Evolutionary conservation across 345 rosid species (phyloP).

Genomic region (Populus euphratica): DNA sequence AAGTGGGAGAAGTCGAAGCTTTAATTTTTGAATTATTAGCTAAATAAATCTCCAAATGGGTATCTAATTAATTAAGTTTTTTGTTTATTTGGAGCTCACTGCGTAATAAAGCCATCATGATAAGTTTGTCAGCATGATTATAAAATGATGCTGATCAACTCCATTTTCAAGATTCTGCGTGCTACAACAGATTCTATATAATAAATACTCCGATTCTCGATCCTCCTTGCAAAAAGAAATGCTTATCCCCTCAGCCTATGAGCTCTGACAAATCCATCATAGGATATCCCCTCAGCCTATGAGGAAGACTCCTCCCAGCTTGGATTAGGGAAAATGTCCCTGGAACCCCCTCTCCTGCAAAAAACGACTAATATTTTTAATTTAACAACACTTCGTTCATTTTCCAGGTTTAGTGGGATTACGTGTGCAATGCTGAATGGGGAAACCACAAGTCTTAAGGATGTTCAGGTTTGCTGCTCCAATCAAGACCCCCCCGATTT

Average conservation of each 20-base stretch:
- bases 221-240: neutral
- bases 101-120: neutral
- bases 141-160: neutral
- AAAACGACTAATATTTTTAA: neutral
- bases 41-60: too few species aligned
- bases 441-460: conserved; percentile 72
- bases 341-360: neutral
- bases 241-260: too few species aligned
- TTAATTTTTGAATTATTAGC: neutral
- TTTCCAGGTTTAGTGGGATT: conserved; percentile 86
- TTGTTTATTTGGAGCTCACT: too few species aligned
- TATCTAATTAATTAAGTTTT: too few species aligned
- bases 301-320: neutral
- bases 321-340: neutral
- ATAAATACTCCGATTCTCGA: neutral
- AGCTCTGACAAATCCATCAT: too few species aligned
- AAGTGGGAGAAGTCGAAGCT: neutral
- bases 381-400: neutral
- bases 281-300: too few species aligned
- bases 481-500: neutral
- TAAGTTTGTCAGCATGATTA: neutral
- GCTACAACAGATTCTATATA: neutral
- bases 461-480: conserved; percentile 63
- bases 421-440: conserved; percentile 72
- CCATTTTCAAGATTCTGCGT: neutral